Evolutionary conservation across 305 asterid genomes (phyloP).

Genomic region (Fraxinus sp.): DNA sequence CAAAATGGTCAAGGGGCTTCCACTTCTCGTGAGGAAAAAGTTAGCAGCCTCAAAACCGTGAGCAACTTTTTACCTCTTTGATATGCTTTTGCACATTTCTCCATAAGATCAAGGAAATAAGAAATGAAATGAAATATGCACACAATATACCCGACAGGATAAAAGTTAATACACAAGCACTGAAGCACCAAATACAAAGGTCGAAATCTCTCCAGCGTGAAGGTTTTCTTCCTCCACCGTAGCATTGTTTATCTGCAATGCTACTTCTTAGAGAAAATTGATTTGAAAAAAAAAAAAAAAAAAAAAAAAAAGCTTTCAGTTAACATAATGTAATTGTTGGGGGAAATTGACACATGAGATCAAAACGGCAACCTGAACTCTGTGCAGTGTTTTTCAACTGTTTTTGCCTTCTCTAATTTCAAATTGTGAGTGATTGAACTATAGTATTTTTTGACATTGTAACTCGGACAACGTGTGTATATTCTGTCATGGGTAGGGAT

Average conservation of each 20-base stretch:
- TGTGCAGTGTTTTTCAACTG: neutral
- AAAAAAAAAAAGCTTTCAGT: neutral
- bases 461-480: neutral
- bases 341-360: neutral
- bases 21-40: constrained; percentile 94
- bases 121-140: neutral
- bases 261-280: neutral
- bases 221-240: neutral
- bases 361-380: neutral
- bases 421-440: neutral
- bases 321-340: neutral
- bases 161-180: neutral
- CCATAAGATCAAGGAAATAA: neutral
- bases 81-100: constrained; percentile 12
- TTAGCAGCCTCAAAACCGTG: constrained; percentile 96
- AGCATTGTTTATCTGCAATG: neutral
- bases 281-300: neutral
- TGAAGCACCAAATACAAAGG: neutral
- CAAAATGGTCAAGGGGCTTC: constrained; percentile 73
- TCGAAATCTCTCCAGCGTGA: constrained; percentile 16
- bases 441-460: neutral
- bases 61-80: constrained; percentile 34
- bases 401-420: neutral
- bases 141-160: neutral
- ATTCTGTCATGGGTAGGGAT: neutral